Base-by-base conservation (phyloP, 2,329 filamentous ascomycete genomes). In the Sporothrix humicola region DNA sequence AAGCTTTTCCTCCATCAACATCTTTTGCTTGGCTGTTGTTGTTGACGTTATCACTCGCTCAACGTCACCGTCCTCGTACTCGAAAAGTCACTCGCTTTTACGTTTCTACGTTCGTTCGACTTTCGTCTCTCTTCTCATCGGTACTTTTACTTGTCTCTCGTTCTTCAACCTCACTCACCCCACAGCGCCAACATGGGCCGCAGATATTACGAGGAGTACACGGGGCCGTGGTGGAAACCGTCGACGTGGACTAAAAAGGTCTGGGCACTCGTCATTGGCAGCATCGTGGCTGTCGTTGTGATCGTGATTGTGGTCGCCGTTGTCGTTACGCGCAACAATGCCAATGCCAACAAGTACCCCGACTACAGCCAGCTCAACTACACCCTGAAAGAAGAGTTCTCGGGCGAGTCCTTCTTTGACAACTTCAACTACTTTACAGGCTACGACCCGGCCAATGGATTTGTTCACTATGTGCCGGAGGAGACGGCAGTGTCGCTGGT, bases 371-470 rank as follows among this genome's bases (percentile, higher is more conserved):
- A 79, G 70, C 77, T 88, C 50, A 83, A 82, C 31, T 88, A 89
- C 77, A 80, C 78, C 2, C 78, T 88, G 68, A 79, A 79, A 44
- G 86, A 88, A 72, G 84, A 84, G 70, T 88, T 87, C 76, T 83
- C 82, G 20, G 85, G 86, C 69, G 80, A 83, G 56, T 78, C 76
- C 15, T 89, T 89, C 77, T 88, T 88, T 78, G 85, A 88, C 76
- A 83, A 87, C 50, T 88, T 88, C 77, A 78, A 87, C 76, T 89
- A 88, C 76, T 87, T 83, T 74, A 81, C 80, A 17, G 85, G 82
- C 74, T 86, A 82, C 68, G 87, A 88, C 72, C 86, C 85, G 77
- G 83, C 86, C 12, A 73, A 79, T 5, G 87, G 87, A 0, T 86
- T 86, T 73, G 86, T 88, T 13, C 86, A 88, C 76, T 89, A 89